Conservation (phyloP, 768 basidiomycete species). For the Trametes villosa region DNA sequence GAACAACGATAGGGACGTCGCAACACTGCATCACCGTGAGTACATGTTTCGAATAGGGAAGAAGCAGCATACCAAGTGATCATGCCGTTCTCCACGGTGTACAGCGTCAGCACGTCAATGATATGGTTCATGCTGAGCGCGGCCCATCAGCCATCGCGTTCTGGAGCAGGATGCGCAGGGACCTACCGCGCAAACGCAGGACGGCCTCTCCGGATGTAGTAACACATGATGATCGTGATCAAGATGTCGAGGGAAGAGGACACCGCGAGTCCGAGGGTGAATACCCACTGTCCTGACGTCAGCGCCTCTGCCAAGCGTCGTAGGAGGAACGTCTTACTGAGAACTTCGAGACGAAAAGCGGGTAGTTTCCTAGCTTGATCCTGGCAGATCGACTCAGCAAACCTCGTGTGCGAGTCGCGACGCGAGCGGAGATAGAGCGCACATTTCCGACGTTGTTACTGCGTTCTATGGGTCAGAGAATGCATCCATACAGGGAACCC, state of each 20-base stretch:
- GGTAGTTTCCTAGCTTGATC: conserved; percentile 23
- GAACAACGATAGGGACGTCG: conserved; percentile 26
- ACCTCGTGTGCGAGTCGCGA: neutral
- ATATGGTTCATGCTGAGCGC: conserved; percentile 27
- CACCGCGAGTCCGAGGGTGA: conserved; percentile 31
- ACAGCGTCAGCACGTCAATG: conserved; percentile 28
- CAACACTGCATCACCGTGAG: conserved; percentile 19
- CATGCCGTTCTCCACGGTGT: conserved; percentile 32
- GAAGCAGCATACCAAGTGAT: conserved; percentile 27
- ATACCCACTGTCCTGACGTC: conserved; percentile 28
- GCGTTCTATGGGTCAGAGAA: neutral
- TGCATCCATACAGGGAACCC: no score
- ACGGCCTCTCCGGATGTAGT: conserved; percentile 28
- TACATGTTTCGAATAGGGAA: neutral
- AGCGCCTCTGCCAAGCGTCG: neutral
- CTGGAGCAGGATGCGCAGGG: neutral
- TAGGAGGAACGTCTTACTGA: conserved; percentile 8
- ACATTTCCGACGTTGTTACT: conserved; percentile 19
- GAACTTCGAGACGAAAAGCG: conserved; percentile 18
- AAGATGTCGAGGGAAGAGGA: conserved; percentile 32
- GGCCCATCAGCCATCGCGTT: neutral
- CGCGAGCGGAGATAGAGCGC: neutral
- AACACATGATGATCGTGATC: conserved; percentile 30
- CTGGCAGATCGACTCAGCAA: neutral
- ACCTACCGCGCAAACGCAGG: conserved; percentile 24